These are phyloP conservation scores for Athelia sp. DNA, from an alignment of 1,284 basidiomycete genomes.

Conservation along the genomic window DNA sequence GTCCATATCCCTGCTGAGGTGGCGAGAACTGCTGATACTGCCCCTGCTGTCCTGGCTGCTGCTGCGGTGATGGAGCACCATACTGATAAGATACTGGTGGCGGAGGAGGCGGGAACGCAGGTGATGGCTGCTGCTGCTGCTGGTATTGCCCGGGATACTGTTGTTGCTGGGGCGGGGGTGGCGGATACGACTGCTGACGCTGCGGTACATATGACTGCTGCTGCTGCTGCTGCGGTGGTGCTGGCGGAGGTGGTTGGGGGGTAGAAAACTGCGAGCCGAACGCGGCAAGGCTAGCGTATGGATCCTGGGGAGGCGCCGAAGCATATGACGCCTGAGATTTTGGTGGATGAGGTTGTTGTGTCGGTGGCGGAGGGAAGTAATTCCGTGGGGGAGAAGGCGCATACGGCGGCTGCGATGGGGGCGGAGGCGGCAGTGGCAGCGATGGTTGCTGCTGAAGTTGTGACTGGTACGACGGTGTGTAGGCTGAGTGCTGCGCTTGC, in stretches of 20 bases:
- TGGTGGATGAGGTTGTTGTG: slow-evolving; percentile 26
- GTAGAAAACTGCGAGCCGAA: slow-evolving; percentile 27
- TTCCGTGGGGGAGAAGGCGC: slow-evolving; percentile 18
- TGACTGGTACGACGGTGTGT: slow-evolving; percentile 14
- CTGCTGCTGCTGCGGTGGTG: slow-evolving; percentile 19
- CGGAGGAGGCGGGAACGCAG: slow-evolving; percentile 7
- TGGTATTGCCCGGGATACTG: slow-evolving; percentile 8
- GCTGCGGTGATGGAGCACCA: slow-evolving; percentile 8
- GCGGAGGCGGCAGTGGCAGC: slow-evolving; percentile 16
- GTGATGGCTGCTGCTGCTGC: slow-evolving; percentile 10
- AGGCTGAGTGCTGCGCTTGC: slow-evolving; percentile 20
- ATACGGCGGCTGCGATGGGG: slow-evolving; percentile 10
- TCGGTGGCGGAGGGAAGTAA: slow-evolving; percentile 20
- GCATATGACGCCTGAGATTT: slow-evolving; percentile 29
- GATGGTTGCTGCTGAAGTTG: slow-evolving; percentile 21
- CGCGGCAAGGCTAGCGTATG: slow-evolving; percentile 47
- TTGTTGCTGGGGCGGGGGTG: slow-evolving; percentile 24
- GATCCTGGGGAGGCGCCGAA: slow-evolving; percentile 32
- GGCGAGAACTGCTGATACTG: slow-evolving; percentile 19
- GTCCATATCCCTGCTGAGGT: slow-evolving; percentile 8
- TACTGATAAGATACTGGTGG: slow-evolving; percentile 12
- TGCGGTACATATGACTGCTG: slow-evolving; percentile 7
- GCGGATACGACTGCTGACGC: slow-evolving; percentile 24
- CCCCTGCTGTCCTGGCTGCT: slow-evolving; percentile 21
- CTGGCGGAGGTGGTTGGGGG: slow-evolving; percentile 25